Base-by-base conservation (phyloP, 2,329 filamentous ascomycete genomes). In the Fusarium cyanostomum region DNA sequence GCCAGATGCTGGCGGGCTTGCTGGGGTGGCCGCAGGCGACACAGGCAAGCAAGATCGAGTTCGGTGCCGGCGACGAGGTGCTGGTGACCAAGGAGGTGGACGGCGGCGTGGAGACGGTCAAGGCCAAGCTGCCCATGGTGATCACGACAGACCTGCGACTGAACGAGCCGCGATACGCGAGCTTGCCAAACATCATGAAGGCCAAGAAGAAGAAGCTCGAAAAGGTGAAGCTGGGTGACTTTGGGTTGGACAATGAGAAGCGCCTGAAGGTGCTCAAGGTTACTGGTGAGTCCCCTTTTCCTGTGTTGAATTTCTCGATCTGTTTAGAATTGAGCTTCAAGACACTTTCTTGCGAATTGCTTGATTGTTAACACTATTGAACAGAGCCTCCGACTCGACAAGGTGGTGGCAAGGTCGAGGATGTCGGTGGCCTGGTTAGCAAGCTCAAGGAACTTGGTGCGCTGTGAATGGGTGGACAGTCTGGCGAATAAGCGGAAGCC, bases 171-270 rank as follows among this genome's bases (percentile, higher is more conserved):
- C 84, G 95, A 66, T 99, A 97, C 77, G 95, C 94, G 18, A 97
- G 88, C 78, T 78, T 99, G 86, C 94, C 94, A 46, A 98, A 98
- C 76, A 98, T 99, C 67, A 99, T 99, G 95, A 99, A 98, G 89
- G 95, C 95, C 50, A 99, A 99, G 91, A 99, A 98, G 91, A 99
- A 99, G 90, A 92, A 92, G 74, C 74, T 99, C 71, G 92, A 95
- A 73, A 98, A 97, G 90, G 90, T 92, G 85, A 92, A 86, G 67
- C 77, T 97, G 76, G 85, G 82, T 55, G 95, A 99, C 74, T 91
- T 91, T 77, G 92, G 91, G 2, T 79, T 97, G 38, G 89, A 93
- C 71, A 86, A 86, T 49, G 84, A 85, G 76, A 88, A 85, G 79
- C 85, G 94, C 71, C 79, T 99, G 76, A 97, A 95, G 87, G 91